Base-by-base conservation (phyloP, 2,329 filamentous ascomycete species). In the Diaporthe helianthi region DNA sequence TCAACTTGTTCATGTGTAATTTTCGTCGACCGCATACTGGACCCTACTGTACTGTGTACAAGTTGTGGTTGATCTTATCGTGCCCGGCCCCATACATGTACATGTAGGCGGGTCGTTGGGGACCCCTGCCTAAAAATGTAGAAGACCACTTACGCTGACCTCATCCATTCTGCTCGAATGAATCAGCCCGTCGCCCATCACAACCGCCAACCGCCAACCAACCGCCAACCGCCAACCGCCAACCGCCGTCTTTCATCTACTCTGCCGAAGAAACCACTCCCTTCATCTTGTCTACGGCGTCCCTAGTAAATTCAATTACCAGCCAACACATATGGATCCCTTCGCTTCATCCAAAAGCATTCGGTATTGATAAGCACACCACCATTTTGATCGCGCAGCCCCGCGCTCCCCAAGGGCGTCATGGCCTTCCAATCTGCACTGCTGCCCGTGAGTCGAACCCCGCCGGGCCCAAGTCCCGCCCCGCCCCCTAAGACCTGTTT, bases 351-450 rank as follows among this genome's bases (percentile, higher is more conserved):
- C 44, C 44, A 29, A 19, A 47, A 36, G 15, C 17, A 54, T 10
- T 17, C 46, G 9, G 46, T 26, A 53, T 41, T 60, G 52, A 67
- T 41, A 19, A 64, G n/a, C n/a, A 54, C 47, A 52, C 55, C 22
- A 29, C 6, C 44, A 12, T 58, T 33, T 22, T 33, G 38, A 36
- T 46, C 41, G 69, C 67, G 69, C 69, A 71, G 41, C 47, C 54
- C n/a, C 58, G 69, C 69, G 69, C 69, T 64, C 44, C 41, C 36
- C 49, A 67, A 67, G 33, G 64, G 58, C 52, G 61, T 58, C 31
- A 72, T 72, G 70, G 70, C 68, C 65, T 72, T 72, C 55, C 70
- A 70, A 65, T 58, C 55, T 65, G 70, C 65, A 65, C 46, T 72
- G 70, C 68, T 72, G 68, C 70, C 68, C 17, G 70, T 70, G 26